Evolutionary conservation across 2,329 filamentous ascomycete genomes (phyloP).

Genomic region (Colletotrichum simmondsii): DNA sequence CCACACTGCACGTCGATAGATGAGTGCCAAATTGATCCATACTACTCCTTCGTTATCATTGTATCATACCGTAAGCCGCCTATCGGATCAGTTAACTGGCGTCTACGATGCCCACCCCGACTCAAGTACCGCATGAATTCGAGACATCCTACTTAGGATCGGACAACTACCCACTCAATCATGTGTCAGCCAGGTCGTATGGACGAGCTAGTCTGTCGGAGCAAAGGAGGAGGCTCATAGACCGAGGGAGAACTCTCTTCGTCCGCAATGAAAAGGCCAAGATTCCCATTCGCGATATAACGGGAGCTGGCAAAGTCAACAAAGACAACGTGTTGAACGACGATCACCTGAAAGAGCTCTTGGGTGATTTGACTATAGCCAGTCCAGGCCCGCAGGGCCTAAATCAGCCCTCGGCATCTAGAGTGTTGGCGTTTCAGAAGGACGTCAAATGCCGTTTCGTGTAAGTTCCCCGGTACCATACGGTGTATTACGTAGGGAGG

Average conservation of each 20-base stretch:
- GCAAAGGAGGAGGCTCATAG: background rate
- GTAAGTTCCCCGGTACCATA: background rate
- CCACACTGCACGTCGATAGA: too few relatives aligned
- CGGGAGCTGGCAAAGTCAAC: background rate
- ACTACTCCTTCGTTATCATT: too few relatives aligned
- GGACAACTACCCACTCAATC: background rate
- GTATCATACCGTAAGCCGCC: too few relatives aligned
- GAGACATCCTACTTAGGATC: too few relatives aligned
- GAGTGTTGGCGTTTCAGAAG: background rate
- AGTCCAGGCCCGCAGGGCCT: background rate
- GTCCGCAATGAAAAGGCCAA: background rate
- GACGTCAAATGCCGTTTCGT: slow-evolving; percentile 3
- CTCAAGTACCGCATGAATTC: too few relatives aligned
- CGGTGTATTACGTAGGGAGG: background rate
- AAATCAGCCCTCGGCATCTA: background rate
- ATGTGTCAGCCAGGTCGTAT: background rate
- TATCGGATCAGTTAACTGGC: too few relatives aligned
- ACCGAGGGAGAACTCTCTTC: background rate
- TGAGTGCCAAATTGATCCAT: too few relatives aligned
- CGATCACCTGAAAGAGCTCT: background rate
- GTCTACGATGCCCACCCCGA: too few relatives aligned
- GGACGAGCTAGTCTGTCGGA: background rate
- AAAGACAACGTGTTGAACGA: background rate
- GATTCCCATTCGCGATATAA: background rate
- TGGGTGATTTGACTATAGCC: background rate